phyloP scores from a whole-genome alignment of 2,329 filamentous ascomycete species.

The Harringtonia lauricola region DNA sequence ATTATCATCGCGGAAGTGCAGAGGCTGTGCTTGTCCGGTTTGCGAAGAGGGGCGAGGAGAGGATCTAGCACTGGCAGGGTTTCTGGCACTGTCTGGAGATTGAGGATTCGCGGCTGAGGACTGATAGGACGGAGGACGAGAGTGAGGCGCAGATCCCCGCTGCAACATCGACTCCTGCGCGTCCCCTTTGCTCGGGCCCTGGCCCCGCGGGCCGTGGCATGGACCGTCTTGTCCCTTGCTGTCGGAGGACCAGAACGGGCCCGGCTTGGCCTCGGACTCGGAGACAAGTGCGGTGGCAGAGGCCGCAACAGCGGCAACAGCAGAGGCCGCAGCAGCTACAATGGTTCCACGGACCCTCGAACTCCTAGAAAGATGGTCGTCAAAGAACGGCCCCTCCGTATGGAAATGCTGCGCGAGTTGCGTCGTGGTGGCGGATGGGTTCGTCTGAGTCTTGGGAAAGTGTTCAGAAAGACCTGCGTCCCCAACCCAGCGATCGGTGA shows the following conservation, averaged over 20 bases:
- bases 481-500: neutral
- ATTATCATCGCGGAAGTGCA: slow-evolving; percentile 8
- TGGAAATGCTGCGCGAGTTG: neutral
- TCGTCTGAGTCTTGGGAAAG: slow-evolving; percentile 1
- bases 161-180: slow-evolving; percentile 53
- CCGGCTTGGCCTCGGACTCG: neutral
- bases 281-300: neutral
- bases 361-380: neutral
- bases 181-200: slow-evolving; percentile 41
- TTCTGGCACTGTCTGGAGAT: slow-evolving; percentile 11
- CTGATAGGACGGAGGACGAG: slow-evolving; percentile 42
- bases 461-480: neutral
- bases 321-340: neutral
- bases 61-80: slow-evolving; percentile 12
- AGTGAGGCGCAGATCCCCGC: slow-evolving; percentile 44
- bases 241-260: neutral
- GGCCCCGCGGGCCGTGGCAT: slow-evolving; percentile 45
- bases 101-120: slow-evolving; percentile 10
- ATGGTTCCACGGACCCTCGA: neutral
- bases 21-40: neutral
- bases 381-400: neutral
- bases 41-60: slow-evolving; percentile 11
- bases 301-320: neutral
- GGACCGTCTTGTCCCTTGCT: slow-evolving; percentile 25
- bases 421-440: neutral